Base-by-base conservation (phyloP, 148 eudicot genomes). In the Chenopodium formosanum region DNA sequence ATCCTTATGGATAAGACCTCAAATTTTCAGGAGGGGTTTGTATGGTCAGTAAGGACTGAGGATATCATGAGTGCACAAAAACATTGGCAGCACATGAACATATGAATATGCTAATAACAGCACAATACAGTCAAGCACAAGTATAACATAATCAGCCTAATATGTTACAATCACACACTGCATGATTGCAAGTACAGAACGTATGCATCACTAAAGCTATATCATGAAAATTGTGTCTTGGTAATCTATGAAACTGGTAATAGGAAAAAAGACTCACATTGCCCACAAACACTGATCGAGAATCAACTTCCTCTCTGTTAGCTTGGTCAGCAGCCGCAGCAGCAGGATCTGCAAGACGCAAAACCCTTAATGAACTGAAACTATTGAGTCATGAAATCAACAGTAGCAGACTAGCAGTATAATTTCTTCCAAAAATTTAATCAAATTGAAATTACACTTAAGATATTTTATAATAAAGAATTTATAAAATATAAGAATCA, bases 251-350 rank as follows among this genome's bases (percentile, higher is more conserved):
- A 5, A 69, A 60, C 19, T 32, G 70, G 10, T 60, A 73, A n/a
- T 27, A 16, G 10, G 53, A 75, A 22, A 72, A 11, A 37, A 65
- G 37, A 79, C 97, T 91, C 87, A 92, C 97, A 86, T 92, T 92
- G 82, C 97, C 97, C 73, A 92, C 97, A 89, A 91, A 92, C 70
- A 92, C 85, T 79, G 94, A 92, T 8, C 97, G 94, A 85, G 94
- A 84, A 88, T 92, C 97, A 72, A 92, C 86, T 89, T 92, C 94
- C 89, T 92, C 97, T 82, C 56, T 92, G 78, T 86, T 91, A 77
- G 92, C 92, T 76, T 90, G 94, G 77, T 84, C 91, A 69, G 85
- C 97, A 52, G 91, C 85, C 52, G 82, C 81, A 76, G 90, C 62
- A 76, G 85, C 85, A 63, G 94, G 94, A 88, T 92, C 94, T 91